These are phyloP conservation scores for Diplodia mutila DNA, from an alignment of 2,329 filamentous ascomycete species.

Conservation along the genomic window DNA sequence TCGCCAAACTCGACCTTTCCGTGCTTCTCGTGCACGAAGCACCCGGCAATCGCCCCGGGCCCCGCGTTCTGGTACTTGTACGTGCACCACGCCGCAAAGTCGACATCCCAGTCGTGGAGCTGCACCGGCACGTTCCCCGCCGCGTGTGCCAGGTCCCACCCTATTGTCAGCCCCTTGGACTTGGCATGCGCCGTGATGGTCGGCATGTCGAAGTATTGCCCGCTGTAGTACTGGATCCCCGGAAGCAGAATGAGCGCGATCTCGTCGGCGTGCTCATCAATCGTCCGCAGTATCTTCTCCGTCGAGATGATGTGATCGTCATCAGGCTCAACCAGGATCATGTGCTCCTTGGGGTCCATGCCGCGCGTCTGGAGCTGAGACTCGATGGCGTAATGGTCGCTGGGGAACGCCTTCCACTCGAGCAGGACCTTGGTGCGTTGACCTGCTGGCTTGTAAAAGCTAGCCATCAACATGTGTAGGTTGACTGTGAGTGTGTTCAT, in stretches of 20 bases:
- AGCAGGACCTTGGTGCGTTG: conserved; percentile 26
- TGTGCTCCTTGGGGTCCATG: conserved; percentile 21
- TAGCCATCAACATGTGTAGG: conserved; percentile 27
- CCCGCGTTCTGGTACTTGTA: conserved; percentile 29
- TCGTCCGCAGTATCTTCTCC: conserved; percentile 24
- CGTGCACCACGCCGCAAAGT: conserved; percentile 29
- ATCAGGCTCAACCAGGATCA: conserved; percentile 27
- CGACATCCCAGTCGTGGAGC: conserved; percentile 28
- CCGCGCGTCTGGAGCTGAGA: conserved; percentile 26
- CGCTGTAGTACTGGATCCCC: conserved; percentile 28
- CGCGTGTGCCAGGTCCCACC: conserved; percentile 29
- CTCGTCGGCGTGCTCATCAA: conserved; percentile 26
- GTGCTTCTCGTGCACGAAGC: conserved; percentile 28
- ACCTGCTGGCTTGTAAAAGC: conserved; percentile 25
- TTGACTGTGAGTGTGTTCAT: conserved; percentile 27
- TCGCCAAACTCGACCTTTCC: conserved; percentile 36
- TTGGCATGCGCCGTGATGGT: conserved; percentile 27
- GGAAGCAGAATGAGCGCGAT: conserved; percentile 27
- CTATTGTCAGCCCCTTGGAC: conserved; percentile 25
- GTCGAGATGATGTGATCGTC: conserved; percentile 26
- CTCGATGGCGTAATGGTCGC: conserved; percentile 28
- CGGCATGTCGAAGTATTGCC: conserved; percentile 27
- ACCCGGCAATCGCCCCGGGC: conserved; percentile 24
- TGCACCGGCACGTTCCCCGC: conserved; percentile 28
- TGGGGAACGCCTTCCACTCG: conserved; percentile 28